phyloP scores from a whole-genome alignment of 75 land plant genomes.

The Cunninghamia lanceolata region DNA sequence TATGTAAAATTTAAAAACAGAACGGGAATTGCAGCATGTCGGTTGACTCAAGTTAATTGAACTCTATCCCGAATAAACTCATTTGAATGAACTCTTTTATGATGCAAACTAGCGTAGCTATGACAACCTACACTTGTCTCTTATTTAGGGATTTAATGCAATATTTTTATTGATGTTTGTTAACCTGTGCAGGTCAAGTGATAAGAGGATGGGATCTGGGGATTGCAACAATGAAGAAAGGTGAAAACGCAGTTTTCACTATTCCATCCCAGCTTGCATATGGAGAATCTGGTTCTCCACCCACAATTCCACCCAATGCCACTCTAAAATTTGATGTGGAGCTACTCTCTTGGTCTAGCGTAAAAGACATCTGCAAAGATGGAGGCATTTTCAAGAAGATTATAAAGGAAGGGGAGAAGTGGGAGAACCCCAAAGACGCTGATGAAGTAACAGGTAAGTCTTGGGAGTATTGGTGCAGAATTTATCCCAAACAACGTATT shows the following conservation, averaged over 20 bases:
- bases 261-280: constrained; percentile 67
- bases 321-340: constrained; percentile 71
- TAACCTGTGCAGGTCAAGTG: constrained; percentile 47
- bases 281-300: constrained; percentile 67
- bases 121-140: not conserved
- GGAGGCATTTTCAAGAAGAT: constrained; percentile 68
- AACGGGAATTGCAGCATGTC: not conserved
- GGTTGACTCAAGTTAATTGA: not conserved
- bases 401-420: constrained; percentile 48
- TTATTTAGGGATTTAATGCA: not conserved
- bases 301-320: constrained; percentile 73
- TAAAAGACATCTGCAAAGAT: constrained; percentile 62
- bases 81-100: not conserved
- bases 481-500: not conserved
- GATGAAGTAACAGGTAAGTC: constrained; percentile 57
- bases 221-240: constrained; percentile 74
- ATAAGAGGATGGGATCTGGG: constrained; percentile 78
- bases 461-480: not conserved
- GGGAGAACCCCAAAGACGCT: constrained; percentile 53
- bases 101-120: not conserved
- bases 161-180: not conserved
- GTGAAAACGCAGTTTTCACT: constrained; percentile 68
- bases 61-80: not conserved
- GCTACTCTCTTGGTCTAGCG: constrained; percentile 73
- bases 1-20: not conserved